These are phyloP conservation scores for Cenchrus fungigraminus DNA, from an alignment of 176 grass and related monocot genomes.

Conservation along the genomic window DNA sequence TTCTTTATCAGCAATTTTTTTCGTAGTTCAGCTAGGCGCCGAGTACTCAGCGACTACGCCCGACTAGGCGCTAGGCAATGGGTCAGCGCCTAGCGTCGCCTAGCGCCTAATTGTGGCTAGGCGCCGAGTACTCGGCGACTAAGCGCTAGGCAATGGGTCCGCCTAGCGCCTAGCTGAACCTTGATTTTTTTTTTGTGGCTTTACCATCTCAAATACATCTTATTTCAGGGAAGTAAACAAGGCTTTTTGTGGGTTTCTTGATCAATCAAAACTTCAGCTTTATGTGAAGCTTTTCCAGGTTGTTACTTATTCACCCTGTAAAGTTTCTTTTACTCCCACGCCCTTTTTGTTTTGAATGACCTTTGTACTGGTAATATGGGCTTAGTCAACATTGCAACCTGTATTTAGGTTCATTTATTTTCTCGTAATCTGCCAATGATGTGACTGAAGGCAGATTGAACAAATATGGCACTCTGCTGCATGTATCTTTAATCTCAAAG, in stretches of 20 bases:
- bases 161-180: too few relatives aligned
- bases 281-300: conserved; percentile 58
- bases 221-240: conserved; percentile 80
- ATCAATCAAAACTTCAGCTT: conserved; percentile 54
- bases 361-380: background rate
- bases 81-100: too few relatives aligned
- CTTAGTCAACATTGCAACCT: background rate
- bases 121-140: too few relatives aligned
- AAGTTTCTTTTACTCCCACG: background rate
- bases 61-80: too few relatives aligned
- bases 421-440: background rate
- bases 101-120: too few relatives aligned
- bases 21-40: too few relatives aligned
- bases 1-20: background rate
- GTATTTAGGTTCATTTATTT: background rate
- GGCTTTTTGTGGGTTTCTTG: conserved; percentile 86
- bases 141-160: too few relatives aligned
- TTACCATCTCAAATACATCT: conserved; percentile 14
- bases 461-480: background rate
- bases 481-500: conserved; percentile 15
- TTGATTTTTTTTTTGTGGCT: background rate
- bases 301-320: background rate
- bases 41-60: too few relatives aligned
- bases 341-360: background rate
- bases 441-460: background rate